Percentiles rank a stretch among this genome's conserved stretches.
Evolutionary conservation across 345 rosid species (phyloP).

Genomic region (Gossypium longicalyx): DNA sequence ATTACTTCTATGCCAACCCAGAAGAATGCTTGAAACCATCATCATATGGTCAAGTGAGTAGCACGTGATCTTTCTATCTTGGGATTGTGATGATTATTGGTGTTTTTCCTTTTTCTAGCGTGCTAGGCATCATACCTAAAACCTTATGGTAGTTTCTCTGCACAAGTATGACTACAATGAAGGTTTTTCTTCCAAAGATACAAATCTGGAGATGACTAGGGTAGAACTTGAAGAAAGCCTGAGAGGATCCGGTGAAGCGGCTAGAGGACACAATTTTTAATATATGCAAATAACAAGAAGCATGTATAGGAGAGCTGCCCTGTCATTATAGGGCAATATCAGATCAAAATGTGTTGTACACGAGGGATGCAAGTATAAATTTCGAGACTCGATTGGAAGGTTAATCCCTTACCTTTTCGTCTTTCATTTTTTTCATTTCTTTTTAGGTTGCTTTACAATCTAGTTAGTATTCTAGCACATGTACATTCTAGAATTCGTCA

Average conservation of each 20-base stretch:
- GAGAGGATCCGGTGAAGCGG: conserved; percentile 19
- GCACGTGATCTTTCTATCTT: conserved; percentile 24
- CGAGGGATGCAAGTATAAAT: conserved; percentile 31
- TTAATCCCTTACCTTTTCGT: conserved; percentile 20
- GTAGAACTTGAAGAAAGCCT: conserved; percentile 16
- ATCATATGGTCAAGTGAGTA: conserved; percentile 39
- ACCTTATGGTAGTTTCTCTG: conserved; percentile 18
- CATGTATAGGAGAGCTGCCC: conserved; percentile 41
- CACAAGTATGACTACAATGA: conserved; percentile 9
- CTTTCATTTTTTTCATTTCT: background rate
- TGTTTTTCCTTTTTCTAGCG: conserved; percentile 4
- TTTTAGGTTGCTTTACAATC: conserved; percentile 11
- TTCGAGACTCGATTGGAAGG: conserved; percentile 28
- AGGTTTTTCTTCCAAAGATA: conserved; percentile 15
- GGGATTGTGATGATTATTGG: conserved; percentile 16
- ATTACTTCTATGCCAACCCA: conserved; percentile 90
- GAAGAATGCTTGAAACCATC: conserved; percentile 72
- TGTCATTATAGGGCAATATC: conserved; percentile 33
- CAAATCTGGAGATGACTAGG: conserved; percentile 12
- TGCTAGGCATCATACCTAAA: conserved; percentile 26
- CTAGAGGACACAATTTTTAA: conserved; percentile 13
- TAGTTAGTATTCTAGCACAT: conserved; percentile 22
- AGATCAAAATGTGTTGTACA: conserved; percentile 25
- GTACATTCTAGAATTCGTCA: conserved; percentile 17
- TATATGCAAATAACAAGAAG: conserved; percentile 35